Evolutionary conservation across 225 moss, liverwort and hornwort species (phyloP).

Genomic region (Marchantia paleacea): DNA sequence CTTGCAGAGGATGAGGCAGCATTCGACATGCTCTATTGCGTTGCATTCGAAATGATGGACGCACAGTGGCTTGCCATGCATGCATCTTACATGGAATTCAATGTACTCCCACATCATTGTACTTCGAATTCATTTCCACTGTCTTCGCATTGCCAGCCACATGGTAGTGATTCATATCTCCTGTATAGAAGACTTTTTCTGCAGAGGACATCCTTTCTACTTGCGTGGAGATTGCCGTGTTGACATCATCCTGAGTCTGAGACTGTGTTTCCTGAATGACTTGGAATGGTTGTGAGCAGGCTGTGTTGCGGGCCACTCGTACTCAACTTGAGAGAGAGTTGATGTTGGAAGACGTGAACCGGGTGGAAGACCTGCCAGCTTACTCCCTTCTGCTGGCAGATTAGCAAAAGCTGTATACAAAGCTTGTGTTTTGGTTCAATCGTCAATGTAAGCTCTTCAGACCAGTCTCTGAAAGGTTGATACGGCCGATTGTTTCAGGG

Average conservation of each 20-base stretch:
- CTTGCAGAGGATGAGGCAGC: constrained; percentile 73
- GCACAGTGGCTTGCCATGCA: constrained; percentile 84
- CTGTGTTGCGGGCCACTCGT: constrained; percentile 72
- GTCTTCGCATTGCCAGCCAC: not conserved
- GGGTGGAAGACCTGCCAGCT: constrained; percentile 89
- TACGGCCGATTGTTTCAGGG: not conserved
- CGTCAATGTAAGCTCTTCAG: constrained; percentile 3
- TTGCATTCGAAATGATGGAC: constrained; percentile 91
- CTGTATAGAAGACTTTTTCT: too few relatives aligned
- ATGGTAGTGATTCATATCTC: too few relatives aligned
- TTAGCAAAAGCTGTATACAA: not conserved
- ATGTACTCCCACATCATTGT: constrained; percentile 30
- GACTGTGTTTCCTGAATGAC: not conserved
- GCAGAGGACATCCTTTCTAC: not conserved
- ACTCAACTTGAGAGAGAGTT: constrained; percentile 82
- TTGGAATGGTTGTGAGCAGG: constrained; percentile 33
- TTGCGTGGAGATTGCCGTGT: not conserved
- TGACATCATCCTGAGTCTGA: not conserved
- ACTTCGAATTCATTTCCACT: not conserved
- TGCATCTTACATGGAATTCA: constrained; percentile 98
- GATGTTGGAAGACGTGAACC: constrained; percentile 72
- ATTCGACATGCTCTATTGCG: constrained; percentile 84
- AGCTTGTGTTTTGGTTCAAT: not conserved
- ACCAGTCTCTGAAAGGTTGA: not conserved
- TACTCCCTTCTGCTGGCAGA: constrained; percentile 39